Evolutionary conservation across 768 basidiomycete species (phyloP).

Genomic region (Suillus variegatus): DNA sequence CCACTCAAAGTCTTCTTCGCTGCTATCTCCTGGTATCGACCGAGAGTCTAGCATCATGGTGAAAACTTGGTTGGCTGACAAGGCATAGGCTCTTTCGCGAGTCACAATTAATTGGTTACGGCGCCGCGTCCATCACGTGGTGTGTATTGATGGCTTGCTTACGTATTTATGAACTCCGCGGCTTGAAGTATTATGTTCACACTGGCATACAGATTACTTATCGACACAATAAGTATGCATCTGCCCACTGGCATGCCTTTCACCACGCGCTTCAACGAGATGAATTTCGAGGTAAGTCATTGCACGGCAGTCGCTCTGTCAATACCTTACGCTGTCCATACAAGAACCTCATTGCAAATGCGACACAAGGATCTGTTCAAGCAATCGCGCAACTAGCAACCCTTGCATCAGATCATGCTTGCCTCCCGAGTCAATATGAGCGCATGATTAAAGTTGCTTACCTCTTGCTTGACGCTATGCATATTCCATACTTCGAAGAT

Average conservation of each 20-base stretch:
- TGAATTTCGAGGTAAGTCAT: conserved; percentile 25
- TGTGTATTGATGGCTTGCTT: conserved; percentile 9
- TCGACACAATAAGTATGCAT: neutral
- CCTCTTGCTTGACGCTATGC: conserved; percentile 20
- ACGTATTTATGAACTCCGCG: conserved; percentile 4
- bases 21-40: conserved; percentile 29
- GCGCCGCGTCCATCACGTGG: conserved; percentile 24
- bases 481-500: conserved; percentile 19
- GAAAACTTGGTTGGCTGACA: neutral
- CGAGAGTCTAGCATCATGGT: conserved; percentile 19
- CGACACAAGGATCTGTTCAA: conserved; percentile 14
- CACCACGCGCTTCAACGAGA: neutral
- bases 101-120: conserved; percentile 13
- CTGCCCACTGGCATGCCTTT: conserved; percentile 1
- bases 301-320: neutral
- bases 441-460: conserved; percentile 24
- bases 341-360: conserved; percentile 20
- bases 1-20: conserved; percentile 78
- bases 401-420: conserved; percentile 15
- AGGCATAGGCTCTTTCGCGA: neutral
- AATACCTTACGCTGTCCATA: neutral
- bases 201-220: neutral
- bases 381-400: conserved; percentile 17
- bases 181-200: neutral
- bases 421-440: conserved; percentile 23